phyloP scores from a whole-genome alignment of 1,284 basidiomycete genomes.

The Sanghuangporus baumii region DNA sequence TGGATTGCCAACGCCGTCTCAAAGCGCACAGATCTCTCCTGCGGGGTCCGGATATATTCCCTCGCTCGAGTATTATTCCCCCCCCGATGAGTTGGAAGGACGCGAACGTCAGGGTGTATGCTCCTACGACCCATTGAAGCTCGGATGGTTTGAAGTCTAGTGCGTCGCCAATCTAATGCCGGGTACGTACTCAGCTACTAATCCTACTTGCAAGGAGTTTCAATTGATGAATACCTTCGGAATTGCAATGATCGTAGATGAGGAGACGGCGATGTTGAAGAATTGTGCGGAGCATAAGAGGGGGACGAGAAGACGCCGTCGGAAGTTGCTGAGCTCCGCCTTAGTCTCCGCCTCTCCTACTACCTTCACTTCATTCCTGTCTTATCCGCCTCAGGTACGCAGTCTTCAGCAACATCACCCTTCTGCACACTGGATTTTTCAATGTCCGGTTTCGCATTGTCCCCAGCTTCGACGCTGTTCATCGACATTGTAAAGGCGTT shows the following conservation, averaged over 20 bases:
- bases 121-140: constrained; percentile 34
- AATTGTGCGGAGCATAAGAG: constrained; percentile 43
- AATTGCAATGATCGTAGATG: constrained; percentile 16
- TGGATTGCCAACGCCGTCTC: constrained; percentile 3
- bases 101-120: constrained; percentile 39
- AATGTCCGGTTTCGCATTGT: not conserved
- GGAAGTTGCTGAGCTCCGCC: no score
- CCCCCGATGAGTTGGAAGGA: constrained; percentile 33
- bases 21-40: not conserved
- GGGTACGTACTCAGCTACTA: no score
- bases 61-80: not conserved
- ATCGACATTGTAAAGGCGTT: not conserved
- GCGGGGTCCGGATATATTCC: not conserved
- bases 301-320: constrained; percentile 28
- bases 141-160: constrained; percentile 26
- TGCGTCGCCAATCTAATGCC: constrained; percentile 21
- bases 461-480: not conserved
- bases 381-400: no score
- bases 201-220: no score
- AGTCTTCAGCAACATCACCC: not conserved
- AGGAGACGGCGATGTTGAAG: constrained; percentile 28
- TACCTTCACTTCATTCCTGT: no score
- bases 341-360: not conserved
- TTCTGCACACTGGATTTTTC: no score
- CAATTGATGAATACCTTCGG: not conserved